Evolutionary conservation across 75 land plant genomes (phyloP), one percentile per base, ranked within the genome.

Genomic region (Picea sitchensis): DNA sequence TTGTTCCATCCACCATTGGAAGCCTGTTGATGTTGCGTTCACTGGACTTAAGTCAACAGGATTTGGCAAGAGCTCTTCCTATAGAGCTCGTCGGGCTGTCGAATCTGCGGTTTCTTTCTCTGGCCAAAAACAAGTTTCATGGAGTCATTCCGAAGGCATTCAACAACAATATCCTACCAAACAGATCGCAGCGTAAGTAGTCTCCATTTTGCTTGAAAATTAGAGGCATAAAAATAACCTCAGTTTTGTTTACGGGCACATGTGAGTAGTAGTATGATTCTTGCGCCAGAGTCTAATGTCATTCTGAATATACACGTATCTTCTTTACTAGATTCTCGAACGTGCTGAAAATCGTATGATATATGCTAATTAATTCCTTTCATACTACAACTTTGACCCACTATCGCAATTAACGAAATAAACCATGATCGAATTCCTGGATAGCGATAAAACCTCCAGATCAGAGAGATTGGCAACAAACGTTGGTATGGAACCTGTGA

Each of bases 91-190:
- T 67, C 0, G 93, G 90, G 0, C 79, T 92, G 83, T 86, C 96
- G 17, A 86, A 81, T 72, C 82, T 95, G 60, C 79, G 78, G 62
- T 59, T 81, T 1, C 82, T 93, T 14, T 82, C 88, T 60, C 78
- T 93, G 56, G 83, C 88, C 6, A 86, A 80, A 15, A 91, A 93
- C 83, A 56, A 51, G 61, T 80, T 93, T 21, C 78, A 83, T 23
- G 95, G 95, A n/a, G 58, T 76, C 26, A 82, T 93, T 38, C 90
- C 91, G 26, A 85, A 87, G 58, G 91, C 88, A 9, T 86, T 93
- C 38, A 85, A 26, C 26, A 26, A 26, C 26, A 26, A 26, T 26
- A 26, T 26, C 26, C 26, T 26, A 26, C 26, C 26, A 26, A 26
- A 26, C 26, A 26, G 26, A 26, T 26, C 26, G 90, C 75, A 88